Conservation (phyloP, 78 protist genomes). For the Bigelowiella natans region DNA sequence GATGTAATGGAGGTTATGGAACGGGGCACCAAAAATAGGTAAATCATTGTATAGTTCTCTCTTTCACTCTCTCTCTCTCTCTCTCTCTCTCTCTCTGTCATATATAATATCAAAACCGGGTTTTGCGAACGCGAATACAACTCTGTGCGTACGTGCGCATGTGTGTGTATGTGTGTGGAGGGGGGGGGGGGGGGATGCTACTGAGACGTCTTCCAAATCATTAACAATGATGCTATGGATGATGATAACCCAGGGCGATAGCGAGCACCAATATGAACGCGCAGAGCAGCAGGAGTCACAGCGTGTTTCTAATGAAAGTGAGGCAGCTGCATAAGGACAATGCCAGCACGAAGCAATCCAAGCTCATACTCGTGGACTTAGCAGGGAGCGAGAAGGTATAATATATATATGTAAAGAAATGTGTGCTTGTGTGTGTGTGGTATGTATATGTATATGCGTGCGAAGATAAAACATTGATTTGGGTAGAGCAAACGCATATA, state of each 20-base stretch:
- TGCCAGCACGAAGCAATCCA: neutral
- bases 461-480: too few relatives aligned
- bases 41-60: too few relatives aligned
- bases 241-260: too few relatives aligned
- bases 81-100: too few relatives aligned
- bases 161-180: neutral
- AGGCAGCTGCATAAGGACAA: neutral
- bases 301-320: constrained; percentile 16
- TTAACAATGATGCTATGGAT: too few relatives aligned
- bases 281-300: constrained; percentile 22
- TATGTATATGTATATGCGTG: too few relatives aligned
- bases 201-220: too few relatives aligned
- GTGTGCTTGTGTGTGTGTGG: too few relatives aligned
- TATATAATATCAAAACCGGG: too few relatives aligned
- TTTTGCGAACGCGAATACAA: neutral
- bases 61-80: too few relatives aligned
- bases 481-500: too few relatives aligned
- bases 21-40: constrained; percentile 16
- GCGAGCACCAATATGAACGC: constrained; percentile 36
- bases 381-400: constrained; percentile 86
- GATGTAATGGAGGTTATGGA: constrained; percentile 20
- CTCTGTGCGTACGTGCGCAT: neutral
- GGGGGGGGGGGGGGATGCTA: neutral
- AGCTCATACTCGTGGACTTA: constrained; percentile 70
- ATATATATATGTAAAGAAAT: too few relatives aligned